Conservation (phyloP, 1,284 basidiomycete species). For the Boletus semigastroideus region DNA sequence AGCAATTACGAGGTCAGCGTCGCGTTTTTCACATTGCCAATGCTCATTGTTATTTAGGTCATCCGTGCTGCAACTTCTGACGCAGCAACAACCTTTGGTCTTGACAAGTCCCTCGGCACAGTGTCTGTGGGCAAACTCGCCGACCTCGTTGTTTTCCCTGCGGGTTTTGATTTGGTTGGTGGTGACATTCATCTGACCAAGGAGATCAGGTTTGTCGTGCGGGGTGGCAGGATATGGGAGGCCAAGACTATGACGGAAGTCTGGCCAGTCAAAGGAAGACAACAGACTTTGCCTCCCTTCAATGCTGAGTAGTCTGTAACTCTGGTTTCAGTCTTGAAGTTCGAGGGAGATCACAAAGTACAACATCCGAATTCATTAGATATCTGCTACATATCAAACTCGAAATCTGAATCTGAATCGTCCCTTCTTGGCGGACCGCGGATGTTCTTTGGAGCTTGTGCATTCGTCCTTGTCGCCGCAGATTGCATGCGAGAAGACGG, state of each 20-base stretch:
- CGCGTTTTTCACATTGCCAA: background rate
- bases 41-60: slow-evolving; percentile 42
- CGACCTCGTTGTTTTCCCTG: slow-evolving; percentile 63
- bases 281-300: slow-evolving; percentile 52
- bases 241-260: slow-evolving; percentile 64
- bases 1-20: slow-evolving; percentile 47
- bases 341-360: background rate
- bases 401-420: slow-evolving; percentile 61
- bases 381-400: slow-evolving; percentile 26
- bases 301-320: slow-evolving; percentile 49
- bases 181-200: slow-evolving; percentile 50
- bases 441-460: slow-evolving; percentile 54
- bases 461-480: slow-evolving; percentile 56
- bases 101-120: slow-evolving; percentile 59
- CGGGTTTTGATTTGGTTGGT: slow-evolving; percentile 53
- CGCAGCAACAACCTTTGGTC: slow-evolving; percentile 63
- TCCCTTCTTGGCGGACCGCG: slow-evolving; percentile 47
- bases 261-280: slow-evolving; percentile 63
- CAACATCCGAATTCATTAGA: background rate
- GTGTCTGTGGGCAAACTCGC: slow-evolving; percentile 64
- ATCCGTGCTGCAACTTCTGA: slow-evolving; percentile 64
- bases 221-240: slow-evolving; percentile 67
- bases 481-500: slow-evolving; percentile 53
- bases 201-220: slow-evolving; percentile 52
- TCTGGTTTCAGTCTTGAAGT: background rate